Evolutionary conservation across 2,329 filamentous ascomycete species (phyloP), one percentile per base, ranked within the genome.

Genomic region (Xylariaceae sp.): DNA sequence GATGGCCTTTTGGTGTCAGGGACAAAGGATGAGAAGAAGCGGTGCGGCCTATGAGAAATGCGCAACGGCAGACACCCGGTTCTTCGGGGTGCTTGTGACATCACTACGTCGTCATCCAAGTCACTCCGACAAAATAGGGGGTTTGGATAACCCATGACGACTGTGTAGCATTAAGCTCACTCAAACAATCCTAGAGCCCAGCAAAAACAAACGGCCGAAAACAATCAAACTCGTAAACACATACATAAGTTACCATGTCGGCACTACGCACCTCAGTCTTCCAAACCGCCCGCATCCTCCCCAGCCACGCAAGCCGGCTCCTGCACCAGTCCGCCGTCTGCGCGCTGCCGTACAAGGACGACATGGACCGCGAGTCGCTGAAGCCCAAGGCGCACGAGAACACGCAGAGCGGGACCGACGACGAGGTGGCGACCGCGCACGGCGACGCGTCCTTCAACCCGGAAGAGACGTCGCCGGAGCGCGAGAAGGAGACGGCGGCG

Each of bases 381-480:
- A 81, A 86, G 54, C 83, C 87, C 0, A 76, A 81, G 32, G 71
- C 79, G 2, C 82, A 79, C 50, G 88, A 95, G 67, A 82, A 85
- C 70, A 81, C 82, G 53, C 83, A 86, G 66, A 84, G 82, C 47
- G 87, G 83, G 3, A 81, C 81, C 0, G 88, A 87, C 62, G 76
- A 84, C 43, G 76, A 80, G 41, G 72, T 73, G 12, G 78, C 84
- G 0, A 77, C 84, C 0, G 76, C 79, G 0, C 73, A 77, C 29
- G 68, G 74, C 3, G 76, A 84, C 40, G 79, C 84, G 0, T 86
- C 90, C 1, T 95, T 88, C 70, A 79, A 89, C 66, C 82, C 84
- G 0, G 71, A 76, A 51, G 81, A 81, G 67, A 92, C 87, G 22
- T 73, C 77, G 18, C 89, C 89, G 0, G 85, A 90, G 66, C 65